Conservation (phyloP, 2,329 filamentous ascomycete genomes). For the Paracoccidioides lutzii region DNA sequence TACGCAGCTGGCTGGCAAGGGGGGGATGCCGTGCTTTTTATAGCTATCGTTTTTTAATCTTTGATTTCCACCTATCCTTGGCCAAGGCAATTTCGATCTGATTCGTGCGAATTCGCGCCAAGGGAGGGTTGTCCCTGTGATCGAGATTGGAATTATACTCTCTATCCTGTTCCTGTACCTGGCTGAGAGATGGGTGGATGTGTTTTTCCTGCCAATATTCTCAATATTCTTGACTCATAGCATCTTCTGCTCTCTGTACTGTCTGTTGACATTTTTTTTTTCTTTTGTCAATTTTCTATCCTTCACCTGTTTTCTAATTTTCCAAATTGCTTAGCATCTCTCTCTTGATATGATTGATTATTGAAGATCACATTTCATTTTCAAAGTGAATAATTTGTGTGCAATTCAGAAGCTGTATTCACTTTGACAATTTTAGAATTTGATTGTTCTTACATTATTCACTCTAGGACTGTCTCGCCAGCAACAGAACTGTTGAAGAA, state of each 20-base stretch:
- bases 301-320: not conserved
- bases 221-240: not conserved
- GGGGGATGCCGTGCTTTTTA: not conserved
- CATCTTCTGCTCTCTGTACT: not conserved
- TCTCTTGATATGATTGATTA: not conserved
- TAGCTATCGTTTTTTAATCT: not conserved
- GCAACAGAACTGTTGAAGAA: not conserved
- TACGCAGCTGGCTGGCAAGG: not conserved
- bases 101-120: not conserved
- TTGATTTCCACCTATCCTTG: too few relatives aligned
- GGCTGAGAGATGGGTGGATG: not conserved
- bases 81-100: too few relatives aligned
- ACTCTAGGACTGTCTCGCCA: not conserved
- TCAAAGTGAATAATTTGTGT: not conserved
- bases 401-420: not conserved
- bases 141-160: not conserved
- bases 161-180: not conserved
- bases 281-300: not conserved
- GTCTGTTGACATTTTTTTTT: not conserved
- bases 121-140: not conserved
- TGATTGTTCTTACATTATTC: not conserved
- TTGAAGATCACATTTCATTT: not conserved
- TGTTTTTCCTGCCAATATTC: not conserved
- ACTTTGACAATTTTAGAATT: not conserved
- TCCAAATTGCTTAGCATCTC: not conserved